Evolutionary conservation across 2,329 filamentous ascomycete species (phyloP).

Genomic region (Lasiodiplodia gonubiensis): DNA sequence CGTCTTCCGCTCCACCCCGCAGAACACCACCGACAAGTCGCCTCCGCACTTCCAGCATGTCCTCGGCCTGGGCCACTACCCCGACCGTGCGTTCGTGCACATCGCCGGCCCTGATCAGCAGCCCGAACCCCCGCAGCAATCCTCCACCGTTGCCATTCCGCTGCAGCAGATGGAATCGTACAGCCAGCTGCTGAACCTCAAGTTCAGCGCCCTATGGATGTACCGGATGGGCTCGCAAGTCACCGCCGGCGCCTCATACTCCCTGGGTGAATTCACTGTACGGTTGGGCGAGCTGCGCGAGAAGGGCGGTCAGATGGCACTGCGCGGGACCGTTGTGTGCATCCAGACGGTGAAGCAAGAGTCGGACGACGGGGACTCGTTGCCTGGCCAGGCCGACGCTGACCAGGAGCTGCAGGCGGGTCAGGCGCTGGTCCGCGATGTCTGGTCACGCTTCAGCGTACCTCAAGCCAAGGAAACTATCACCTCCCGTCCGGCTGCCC

Average conservation of each 20-base stretch:
- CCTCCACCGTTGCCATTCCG: slow-evolving; percentile 29
- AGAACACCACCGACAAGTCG: slow-evolving; percentile 28
- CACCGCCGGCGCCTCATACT: slow-evolving; percentile 28
- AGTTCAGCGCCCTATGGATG: slow-evolving; percentile 31
- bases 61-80: slow-evolving; percentile 28
- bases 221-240: slow-evolving; percentile 26
- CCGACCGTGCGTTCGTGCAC: slow-evolving; percentile 27
- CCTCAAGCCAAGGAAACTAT: slow-evolving; percentile 28
- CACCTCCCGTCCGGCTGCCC: background rate
- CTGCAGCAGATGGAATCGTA: slow-evolving; percentile 28
- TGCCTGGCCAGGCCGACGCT: background rate
- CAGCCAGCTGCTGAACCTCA: slow-evolving; percentile 27
- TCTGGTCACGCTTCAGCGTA: slow-evolving; percentile 29
- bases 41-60: slow-evolving; percentile 30
- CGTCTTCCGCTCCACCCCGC: slow-evolving; percentile 41
- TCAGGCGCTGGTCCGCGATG: slow-evolving; percentile 26
- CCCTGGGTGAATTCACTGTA: slow-evolving; percentile 28
- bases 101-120: slow-evolving; percentile 8
- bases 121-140: background rate
- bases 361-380: background rate
- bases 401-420: slow-evolving; percentile 24
- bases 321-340: slow-evolving; percentile 29
- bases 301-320: slow-evolving; percentile 21
- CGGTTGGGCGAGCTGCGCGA: slow-evolving; percentile 31
- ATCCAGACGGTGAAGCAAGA: slow-evolving; percentile 21